Evolutionary conservation across 1,284 basidiomycete species (phyloP).

Genomic region (Pseudozyma flocculosa): DNA sequence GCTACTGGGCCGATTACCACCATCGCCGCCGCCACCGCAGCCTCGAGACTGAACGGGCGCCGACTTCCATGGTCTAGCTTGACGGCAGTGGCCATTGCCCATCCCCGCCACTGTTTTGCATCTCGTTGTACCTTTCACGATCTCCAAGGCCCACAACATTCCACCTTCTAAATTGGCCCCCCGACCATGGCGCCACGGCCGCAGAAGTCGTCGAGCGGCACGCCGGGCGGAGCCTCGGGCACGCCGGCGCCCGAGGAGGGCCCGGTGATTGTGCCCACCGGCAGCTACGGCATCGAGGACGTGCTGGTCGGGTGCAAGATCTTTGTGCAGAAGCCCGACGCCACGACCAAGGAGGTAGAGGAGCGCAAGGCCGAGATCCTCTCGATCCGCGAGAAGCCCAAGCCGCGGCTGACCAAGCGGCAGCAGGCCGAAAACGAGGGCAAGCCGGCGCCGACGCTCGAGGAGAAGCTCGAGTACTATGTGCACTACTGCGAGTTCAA

Average conservation of each 20-base stretch:
- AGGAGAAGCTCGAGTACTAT: slow-evolving; percentile 47
- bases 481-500: slow-evolving; percentile 50
- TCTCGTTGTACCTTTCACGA: too few relatives aligned
- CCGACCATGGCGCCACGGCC: slow-evolving; percentile 34
- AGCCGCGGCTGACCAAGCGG: slow-evolving; percentile 42
- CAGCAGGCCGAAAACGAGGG: slow-evolving; percentile 30
- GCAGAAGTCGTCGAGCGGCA: slow-evolving; percentile 28
- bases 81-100: too few relatives aligned
- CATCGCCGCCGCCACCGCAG: too few relatives aligned
- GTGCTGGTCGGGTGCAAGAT: slow-evolving; percentile 50
- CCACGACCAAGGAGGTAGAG: slow-evolving; percentile 49
- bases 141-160: not conserved
- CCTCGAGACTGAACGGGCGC: too few relatives aligned
- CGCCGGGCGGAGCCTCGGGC: slow-evolving; percentile 18
- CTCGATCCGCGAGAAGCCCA: slow-evolving; percentile 50
- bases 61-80: too few relatives aligned
- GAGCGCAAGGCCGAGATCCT: slow-evolving; percentile 55
- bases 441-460: slow-evolving; percentile 30
- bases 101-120: too few relatives aligned
- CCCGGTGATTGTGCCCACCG: slow-evolving; percentile 35
- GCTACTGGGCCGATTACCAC: too few relatives aligned
- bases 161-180: slow-evolving; percentile 1
- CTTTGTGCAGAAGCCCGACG: slow-evolving; percentile 52
- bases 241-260: slow-evolving; percentile 37
- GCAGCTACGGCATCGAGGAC: slow-evolving; percentile 48